Conservation (phyloP, 2,329 filamentous ascomycete species). For the Sclerotinia sclerotiorum region DNA sequence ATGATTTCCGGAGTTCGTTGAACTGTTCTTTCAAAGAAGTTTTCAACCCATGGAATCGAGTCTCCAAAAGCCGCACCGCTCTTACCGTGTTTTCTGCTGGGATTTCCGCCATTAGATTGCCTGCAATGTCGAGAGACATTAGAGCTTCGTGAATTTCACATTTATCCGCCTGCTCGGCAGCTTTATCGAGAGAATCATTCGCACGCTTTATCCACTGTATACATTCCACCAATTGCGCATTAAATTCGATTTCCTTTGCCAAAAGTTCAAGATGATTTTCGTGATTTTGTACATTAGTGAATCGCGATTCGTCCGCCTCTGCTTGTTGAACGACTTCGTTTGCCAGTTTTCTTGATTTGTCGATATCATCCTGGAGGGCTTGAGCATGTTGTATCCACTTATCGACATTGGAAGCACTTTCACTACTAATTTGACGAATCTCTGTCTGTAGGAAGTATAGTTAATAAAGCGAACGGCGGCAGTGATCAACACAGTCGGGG, state of each 20-base stretch:
- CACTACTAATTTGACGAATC: constrained; percentile 72
- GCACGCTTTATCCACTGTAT: constrained; percentile 56
- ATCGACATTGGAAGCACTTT: constrained; percentile 76
- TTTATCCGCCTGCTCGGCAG: constrained; percentile 57
- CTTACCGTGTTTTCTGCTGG: constrained; percentile 61
- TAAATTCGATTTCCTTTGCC: constrained; percentile 58
- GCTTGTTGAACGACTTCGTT: constrained; percentile 78
- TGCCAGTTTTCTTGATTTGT: constrained; percentile 74
- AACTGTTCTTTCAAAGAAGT: constrained; percentile 65
- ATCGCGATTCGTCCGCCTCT: constrained; percentile 59
- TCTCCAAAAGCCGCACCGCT: constrained; percentile 63
- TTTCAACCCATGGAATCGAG: constrained; percentile 65
- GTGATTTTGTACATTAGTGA: constrained; percentile 42
- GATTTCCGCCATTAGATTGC: constrained; percentile 58
- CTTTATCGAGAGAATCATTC: constrained; percentile 60
- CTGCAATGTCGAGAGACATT: constrained; percentile 59
- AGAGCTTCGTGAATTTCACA: constrained; percentile 57
- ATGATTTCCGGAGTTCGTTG: constrained; percentile 66
- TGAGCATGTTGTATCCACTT: constrained; percentile 85
- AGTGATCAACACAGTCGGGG: neutral
- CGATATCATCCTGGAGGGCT: constrained; percentile 80
- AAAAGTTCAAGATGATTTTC: constrained; percentile 59
- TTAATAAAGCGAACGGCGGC: constrained; percentile 21
- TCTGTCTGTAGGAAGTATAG: constrained; percentile 45
- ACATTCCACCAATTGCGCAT: constrained; percentile 53